Evolutionary conservation across 1,284 basidiomycete genomes (phyloP), one percentile per base, ranked within the genome.

Genomic region (Phellopilus nigrolimitatus): DNA sequence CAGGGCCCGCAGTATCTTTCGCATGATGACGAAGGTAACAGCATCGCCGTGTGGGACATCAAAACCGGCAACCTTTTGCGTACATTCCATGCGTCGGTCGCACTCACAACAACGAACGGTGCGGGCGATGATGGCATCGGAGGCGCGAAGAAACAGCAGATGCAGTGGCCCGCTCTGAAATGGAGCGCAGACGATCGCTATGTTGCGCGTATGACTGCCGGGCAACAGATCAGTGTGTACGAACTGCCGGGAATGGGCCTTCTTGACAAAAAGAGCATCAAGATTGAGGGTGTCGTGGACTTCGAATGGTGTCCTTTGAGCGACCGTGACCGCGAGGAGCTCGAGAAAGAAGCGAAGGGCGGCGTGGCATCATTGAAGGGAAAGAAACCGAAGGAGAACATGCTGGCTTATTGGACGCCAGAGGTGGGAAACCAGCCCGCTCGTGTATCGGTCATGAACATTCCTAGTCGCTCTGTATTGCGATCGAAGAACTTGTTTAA

Each of bases 401-500:
- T 95, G 85, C 72, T 99, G 39, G 94, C 83, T 21, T 99, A 93
- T 70, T 99, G 97, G 97, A 94, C 91, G 1, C 97, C 97, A 33
- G 97, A 99, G 71, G 91, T 95, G 17, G 77, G 73, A 51, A 99
- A 99, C 72, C 95, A 98, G 71, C 97, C 97, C 40, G 97, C 97
- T 9, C 85, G 97, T 59, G 97, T 99, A 56, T 92, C 94, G 24
- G 74, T 99, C 51, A 80, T 98, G 70, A 80, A 79, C 59, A 88
- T 99, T 69, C 97, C 97, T 2, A 85, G 81, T 64, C 84, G 97
- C 48, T 78, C 78, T 47, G 81, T 92, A 56, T 70, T 98, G 39
- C 84, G 97, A 37, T 90, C 95, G 61, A 99, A 99, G 78, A 99
- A 99, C 69, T 69, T 99, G 56, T 99, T 99, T 79, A 95, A 95